Percentiles rank a stretch among this genome's conserved stretches.
Conservation (phyloP, 129 eudicot species). For the Flaveria brownii region DNA sequence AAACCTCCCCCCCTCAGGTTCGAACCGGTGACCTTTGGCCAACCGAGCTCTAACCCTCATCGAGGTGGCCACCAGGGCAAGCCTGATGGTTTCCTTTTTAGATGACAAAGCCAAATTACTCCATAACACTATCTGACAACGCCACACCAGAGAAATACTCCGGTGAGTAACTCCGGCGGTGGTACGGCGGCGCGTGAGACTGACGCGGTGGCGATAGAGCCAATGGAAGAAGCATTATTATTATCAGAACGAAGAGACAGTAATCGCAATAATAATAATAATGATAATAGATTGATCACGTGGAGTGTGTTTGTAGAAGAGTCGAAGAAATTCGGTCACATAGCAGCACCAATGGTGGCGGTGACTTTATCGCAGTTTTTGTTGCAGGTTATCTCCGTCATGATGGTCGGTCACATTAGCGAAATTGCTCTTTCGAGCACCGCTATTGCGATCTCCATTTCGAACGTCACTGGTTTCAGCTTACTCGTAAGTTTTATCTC, state of each 20-base stretch:
- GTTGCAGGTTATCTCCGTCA: slow-evolving; percentile 51
- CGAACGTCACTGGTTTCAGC: slow-evolving; percentile 74
- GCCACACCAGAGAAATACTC: not conserved
- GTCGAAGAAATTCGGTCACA: slow-evolving; percentile 45
- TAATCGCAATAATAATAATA: not conserved
- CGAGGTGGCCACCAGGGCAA: no score
- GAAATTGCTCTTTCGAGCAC: slow-evolving; percentile 75
- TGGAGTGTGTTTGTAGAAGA: slow-evolving; percentile 48
- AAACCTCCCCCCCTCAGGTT: no score
- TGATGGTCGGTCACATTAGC: slow-evolving; percentile 77
- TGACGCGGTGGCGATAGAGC: not conserved
- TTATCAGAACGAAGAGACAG: slow-evolving; percentile 5
- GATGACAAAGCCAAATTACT: no score
- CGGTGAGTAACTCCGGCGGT: not conserved
- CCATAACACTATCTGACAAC: not conserved
- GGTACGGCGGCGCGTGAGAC: not conserved
- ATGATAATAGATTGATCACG: slow-evolving; percentile 2
- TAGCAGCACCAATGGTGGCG: slow-evolving; percentile 82
- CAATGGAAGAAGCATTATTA: not conserved
- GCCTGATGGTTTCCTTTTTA: no score
- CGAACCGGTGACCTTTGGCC: no score
- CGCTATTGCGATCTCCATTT: slow-evolving; percentile 66
- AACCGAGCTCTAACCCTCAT: no score
- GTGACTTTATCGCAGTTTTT: slow-evolving; percentile 53
- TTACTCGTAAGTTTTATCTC: slow-evolving; percentile 41